These are phyloP conservation scores for Tillandsia fasciculata DNA, from an alignment of 176 grass and related monocot species.

Conservation along the genomic window DNA sequence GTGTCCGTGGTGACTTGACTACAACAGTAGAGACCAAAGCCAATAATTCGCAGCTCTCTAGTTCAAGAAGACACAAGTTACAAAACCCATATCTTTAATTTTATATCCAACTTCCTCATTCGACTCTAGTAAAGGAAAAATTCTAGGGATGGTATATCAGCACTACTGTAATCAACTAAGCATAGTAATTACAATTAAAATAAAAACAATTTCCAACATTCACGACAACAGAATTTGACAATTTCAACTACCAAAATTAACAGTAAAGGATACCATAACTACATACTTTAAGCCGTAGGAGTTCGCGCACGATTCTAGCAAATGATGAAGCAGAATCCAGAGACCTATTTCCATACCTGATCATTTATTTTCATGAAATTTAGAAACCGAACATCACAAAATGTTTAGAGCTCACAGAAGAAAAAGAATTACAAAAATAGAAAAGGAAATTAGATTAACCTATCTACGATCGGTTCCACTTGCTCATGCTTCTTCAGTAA, in stretches of 20 bases:
- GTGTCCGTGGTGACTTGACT: background rate
- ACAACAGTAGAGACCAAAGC: background rate
- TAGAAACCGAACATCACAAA: conserved; percentile 26
- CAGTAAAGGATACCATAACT: conserved; percentile 12
- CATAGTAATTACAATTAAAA: background rate
- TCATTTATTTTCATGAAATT: conserved; percentile 27
- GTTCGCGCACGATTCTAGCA: conserved; percentile 35
- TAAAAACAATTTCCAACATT: conserved; percentile 1
- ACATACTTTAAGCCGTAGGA: conserved; percentile 58
- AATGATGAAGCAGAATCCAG: conserved; percentile 38
- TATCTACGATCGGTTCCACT: conserved; percentile 29
- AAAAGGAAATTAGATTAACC: conserved; percentile 28
- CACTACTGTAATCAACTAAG: background rate
- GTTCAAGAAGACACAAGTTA: background rate
- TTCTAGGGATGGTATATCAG: background rate
- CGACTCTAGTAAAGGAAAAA: background rate
- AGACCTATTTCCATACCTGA: conserved; percentile 29
- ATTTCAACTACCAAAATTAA: conserved; percentile 14
- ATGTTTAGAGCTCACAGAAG: background rate
- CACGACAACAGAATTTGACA: background rate
- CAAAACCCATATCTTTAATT: background rate
- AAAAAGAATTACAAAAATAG: conserved; percentile 4
- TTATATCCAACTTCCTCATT: background rate
- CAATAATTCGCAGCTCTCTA: background rate
- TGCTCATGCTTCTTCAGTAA: conserved; percentile 67